Evolutionary conservation across 2,329 filamentous ascomycete genomes (phyloP).

Genomic region (Elsinoe ampelina): DNA sequence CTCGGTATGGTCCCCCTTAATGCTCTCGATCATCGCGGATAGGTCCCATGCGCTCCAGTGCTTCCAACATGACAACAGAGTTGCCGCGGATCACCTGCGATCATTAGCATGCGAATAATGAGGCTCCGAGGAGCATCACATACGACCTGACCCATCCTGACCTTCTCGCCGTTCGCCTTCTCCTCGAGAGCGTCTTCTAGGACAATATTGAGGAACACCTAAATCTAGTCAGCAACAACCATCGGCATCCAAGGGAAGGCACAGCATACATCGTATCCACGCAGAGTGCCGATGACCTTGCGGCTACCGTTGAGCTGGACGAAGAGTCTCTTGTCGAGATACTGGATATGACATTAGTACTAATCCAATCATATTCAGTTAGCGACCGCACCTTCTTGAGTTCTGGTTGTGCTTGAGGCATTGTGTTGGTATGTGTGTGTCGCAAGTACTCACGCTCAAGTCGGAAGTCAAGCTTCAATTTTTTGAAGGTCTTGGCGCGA

Average conservation of each 20-base stretch:
- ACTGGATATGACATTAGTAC: conserved; percentile 45
- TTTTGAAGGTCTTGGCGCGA: conserved; percentile 11
- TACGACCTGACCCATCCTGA: conserved; percentile 85
- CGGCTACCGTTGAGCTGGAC: conserved; percentile 96
- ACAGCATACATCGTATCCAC: conserved; percentile 94
- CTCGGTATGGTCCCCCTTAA: neutral
- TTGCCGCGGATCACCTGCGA: conserved; percentile 86
- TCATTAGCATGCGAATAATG: neutral
- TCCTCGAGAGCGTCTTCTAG: conserved; percentile 95
- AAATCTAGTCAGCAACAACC: conserved; percentile 8
- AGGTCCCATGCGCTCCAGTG: conserved; percentile 31
- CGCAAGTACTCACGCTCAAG: neutral
- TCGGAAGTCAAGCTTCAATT: neutral
- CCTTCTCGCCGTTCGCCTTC: conserved; percentile 84
- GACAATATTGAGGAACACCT: conserved; percentile 98
- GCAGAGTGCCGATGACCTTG: conserved; percentile 88
- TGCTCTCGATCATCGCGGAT: conserved; percentile 19
- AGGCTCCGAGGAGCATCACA: conserved; percentile 28
- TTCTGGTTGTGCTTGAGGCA: conserved; percentile 98
- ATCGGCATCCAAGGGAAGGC: too few species aligned
- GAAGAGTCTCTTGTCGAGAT: conserved; percentile 97
- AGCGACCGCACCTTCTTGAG: conserved; percentile 75
- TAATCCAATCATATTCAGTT: neutral
- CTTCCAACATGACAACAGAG: conserved; percentile 94
- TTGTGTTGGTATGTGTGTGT: conserved; percentile 47